These are phyloP conservation scores for Lentinula novae-zelandiae DNA, from an alignment of 1,284 basidiomycete genomes.

Conservation along the genomic window DNA sequence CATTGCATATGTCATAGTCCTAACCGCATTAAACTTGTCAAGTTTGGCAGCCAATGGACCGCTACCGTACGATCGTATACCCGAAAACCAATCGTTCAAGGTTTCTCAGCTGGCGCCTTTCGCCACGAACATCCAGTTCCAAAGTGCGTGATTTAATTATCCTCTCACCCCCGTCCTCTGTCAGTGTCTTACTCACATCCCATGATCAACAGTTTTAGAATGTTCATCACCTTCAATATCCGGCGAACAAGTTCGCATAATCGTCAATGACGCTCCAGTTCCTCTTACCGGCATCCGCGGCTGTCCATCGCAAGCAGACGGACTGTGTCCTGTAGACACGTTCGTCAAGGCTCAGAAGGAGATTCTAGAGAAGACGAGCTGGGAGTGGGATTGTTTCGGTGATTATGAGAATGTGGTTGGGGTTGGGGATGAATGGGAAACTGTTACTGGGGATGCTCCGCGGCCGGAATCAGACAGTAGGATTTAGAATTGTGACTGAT, in stretches of 20 bases:
- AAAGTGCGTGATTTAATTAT: slow-evolving; percentile 42
- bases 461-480: not conserved
- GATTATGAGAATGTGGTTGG: slow-evolving; percentile 55
- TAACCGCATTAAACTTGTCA: slow-evolving; percentile 74
- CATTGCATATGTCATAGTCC: slow-evolving; percentile 32
- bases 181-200: not conserved
- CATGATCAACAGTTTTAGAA: slow-evolving; percentile 42
- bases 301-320: slow-evolving; percentile 70
- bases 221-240: slow-evolving; percentile 33
- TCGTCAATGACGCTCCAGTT: slow-evolving; percentile 86
- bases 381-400: slow-evolving; percentile 71
- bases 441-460: slow-evolving; percentile 43
- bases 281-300: slow-evolving; percentile 76
- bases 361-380: slow-evolving; percentile 69
- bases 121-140: slow-evolving; percentile 74
- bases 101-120: slow-evolving; percentile 72
- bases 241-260: slow-evolving; percentile 67
- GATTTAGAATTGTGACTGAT: not conserved
- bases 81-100: slow-evolving; percentile 54
- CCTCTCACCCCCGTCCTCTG: not conserved
- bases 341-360: slow-evolving; percentile 73
- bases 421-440: slow-evolving; percentile 57
- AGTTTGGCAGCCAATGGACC: slow-evolving; percentile 66
- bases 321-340: slow-evolving; percentile 74
- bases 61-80: slow-evolving; percentile 71